Percentiles rank a stretch among this genome's conserved stretches.
These are phyloP conservation scores for Candida neerlandica DNA, from an alignment of 1,139 yeast species.

Conservation along the genomic window DNA sequence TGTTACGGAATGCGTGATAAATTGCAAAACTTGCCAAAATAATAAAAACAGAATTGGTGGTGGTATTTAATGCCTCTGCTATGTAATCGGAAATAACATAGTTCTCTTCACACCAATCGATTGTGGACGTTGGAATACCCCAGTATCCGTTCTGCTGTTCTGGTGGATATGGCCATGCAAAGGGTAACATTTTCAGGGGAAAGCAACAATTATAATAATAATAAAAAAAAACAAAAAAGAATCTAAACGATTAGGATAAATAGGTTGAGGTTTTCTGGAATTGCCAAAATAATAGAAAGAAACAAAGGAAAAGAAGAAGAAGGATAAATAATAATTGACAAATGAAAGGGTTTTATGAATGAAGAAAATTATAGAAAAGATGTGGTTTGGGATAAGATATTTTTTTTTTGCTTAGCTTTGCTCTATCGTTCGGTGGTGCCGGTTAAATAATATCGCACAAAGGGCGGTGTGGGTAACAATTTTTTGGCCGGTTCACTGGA, in stretches of 20 bases:
- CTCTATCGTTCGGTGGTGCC: constrained; percentile 2
- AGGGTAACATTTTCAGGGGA: constrained; percentile 39
- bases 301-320: not conserved
- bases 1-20: constrained; percentile 58
- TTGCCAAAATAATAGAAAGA: not conserved
- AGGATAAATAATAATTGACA: not conserved
- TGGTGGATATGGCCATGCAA: constrained; percentile 48
- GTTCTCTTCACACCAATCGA: constrained; percentile 97
- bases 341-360: not conserved
- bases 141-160: constrained; percentile 47
- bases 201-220: not conserved
- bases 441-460: constrained; percentile 1
- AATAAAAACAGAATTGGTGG: constrained; percentile 73
- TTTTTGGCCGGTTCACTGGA: not conserved
- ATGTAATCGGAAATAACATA: constrained; percentile 81
- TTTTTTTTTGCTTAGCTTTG: not conserved
- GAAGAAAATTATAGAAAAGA: not conserved
- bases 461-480: not conserved
- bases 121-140: constrained; percentile 66
- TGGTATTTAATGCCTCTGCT: constrained; percentile 86
- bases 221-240: not conserved
- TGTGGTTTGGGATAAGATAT: constrained; percentile 1
- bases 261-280: not conserved
- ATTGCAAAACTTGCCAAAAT: constrained; percentile 69
- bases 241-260: not conserved